Base-by-base conservation (phyloP, 352 stramenopile species). In the Elongisporangium undulatum region DNA sequence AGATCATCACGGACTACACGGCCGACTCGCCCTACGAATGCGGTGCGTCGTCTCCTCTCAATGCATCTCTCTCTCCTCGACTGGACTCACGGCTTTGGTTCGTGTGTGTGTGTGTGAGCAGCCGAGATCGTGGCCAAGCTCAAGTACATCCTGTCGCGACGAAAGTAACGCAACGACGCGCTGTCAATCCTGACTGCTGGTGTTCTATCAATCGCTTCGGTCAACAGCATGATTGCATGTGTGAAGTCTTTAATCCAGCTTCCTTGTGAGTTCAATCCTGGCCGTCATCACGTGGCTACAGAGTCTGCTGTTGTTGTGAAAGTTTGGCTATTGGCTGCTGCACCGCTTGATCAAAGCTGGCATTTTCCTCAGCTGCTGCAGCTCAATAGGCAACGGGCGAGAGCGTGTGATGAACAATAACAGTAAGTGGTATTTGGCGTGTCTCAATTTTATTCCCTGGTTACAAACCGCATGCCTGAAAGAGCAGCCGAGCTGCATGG, bases 1-100 rank as follows among this genome's bases (percentile, higher is more conserved):
- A 95, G 63, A 93, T 93, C 66, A 75, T 93, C 58, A 95, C 85
- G 16, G 86, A 95, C 59, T 95, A 92, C 74, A 92, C 84, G n/a
- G 86, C 86, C 38, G 84, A 91, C 57, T 94, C 84, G n/a, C 84
- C 86, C 2, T 95, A 94, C 68, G 86, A 95, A 69, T 95, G 86
- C 24, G 86, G 86, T 95, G 70, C 55, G 82, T 86, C 4, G 22
- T 52, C 21, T 21, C 16, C 24, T 52, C 48, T 3, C 26, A 38
- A 17, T 45, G n/a, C n/a, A n/a, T n/a, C n/a, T n/a, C n/a, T n/a
- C n/a, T n/a, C n/a, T n/a, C n/a, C n/a, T n/a, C n/a, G n/a, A 12
- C 53, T 60, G 64, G 61, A 61, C 8, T 4, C 34, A n/a, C 56
- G 29, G 45, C n/a, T 22, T 19, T 64, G 54, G 54, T 60, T 69